Conservation (phyloP, 2,329 filamentous ascomycete genomes). For the Xylariales sp. region DNA sequence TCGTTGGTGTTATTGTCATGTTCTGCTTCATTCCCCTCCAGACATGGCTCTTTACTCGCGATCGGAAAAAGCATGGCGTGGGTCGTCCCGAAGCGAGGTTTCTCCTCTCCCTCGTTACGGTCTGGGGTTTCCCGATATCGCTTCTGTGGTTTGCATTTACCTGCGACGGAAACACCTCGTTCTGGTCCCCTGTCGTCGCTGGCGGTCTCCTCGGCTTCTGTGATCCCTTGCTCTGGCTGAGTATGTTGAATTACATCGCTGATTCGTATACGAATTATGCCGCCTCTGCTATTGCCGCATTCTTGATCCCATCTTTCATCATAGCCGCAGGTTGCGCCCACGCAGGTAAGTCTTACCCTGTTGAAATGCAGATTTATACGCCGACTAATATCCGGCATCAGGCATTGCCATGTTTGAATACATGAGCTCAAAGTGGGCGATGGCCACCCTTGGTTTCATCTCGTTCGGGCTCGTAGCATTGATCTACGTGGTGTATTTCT, state of each 20-base stretch:
- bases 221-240: slow-evolving; percentile 37
- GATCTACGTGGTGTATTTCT: slow-evolving; percentile 37
- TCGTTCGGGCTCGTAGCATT: slow-evolving; percentile 33
- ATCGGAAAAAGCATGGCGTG: slow-evolving; percentile 27
- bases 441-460: slow-evolving; percentile 35
- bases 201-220: slow-evolving; percentile 35
- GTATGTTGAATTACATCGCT: slow-evolving; percentile 38
- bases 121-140: slow-evolving; percentile 37
- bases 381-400: no score
- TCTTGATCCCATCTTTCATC: slow-evolving; percentile 37
- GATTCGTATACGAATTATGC: slow-evolving; percentile 38
- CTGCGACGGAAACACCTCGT: slow-evolving; percentile 31
- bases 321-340: slow-evolving; percentile 35
- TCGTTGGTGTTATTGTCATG: slow-evolving; percentile 36
- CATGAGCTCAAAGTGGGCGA: slow-evolving; percentile 34
- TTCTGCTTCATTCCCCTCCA: slow-evolving; percentile 37
- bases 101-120: slow-evolving; percentile 33
- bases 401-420: slow-evolving; percentile 32
- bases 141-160: slow-evolving; percentile 40
- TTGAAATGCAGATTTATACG: no score
- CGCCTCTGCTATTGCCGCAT: slow-evolving; percentile 35
- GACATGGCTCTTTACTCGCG: slow-evolving; percentile 34
- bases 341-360: slow-evolving; percentile 32
- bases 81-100: slow-evolving; percentile 37
- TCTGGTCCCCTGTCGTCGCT: slow-evolving; percentile 36